Conservation (phyloP, 2,329 filamentous ascomycete species). For the Colletotrichum cereale region DNA sequence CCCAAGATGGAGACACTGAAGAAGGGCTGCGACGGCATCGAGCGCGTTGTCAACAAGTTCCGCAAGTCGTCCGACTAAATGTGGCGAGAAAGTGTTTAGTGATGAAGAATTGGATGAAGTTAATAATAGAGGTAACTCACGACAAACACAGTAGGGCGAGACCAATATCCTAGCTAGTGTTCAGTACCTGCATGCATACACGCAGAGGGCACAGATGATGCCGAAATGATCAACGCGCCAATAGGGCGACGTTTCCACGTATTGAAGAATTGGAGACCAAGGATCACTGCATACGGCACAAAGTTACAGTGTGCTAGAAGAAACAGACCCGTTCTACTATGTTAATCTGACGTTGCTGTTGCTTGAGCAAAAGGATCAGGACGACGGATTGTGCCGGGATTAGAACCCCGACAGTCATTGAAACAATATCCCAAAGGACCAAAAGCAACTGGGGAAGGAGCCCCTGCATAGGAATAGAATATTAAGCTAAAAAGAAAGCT, state of each 20-base stretch:
- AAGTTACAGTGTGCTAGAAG: not conserved
- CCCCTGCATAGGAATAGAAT: too few species aligned
- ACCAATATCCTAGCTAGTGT: not conserved
- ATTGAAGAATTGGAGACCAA: not conserved
- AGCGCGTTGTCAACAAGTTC: slow-evolving; percentile 81
- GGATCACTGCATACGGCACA: not conserved
- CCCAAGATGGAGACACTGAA: slow-evolving; percentile 83
- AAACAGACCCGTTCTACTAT: not conserved
- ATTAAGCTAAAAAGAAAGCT: not conserved
- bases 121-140: not conserved
- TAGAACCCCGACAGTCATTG: too few species aligned
- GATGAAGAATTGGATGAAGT: not conserved
- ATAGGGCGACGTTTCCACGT: not conserved
- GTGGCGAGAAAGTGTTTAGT: not conserved
- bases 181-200: slow-evolving; percentile 4
- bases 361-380: not conserved
- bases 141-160: not conserved
- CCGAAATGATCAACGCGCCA: not conserved
- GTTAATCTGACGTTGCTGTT: not conserved
- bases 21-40: slow-evolving; percentile 86
- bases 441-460: too few species aligned
- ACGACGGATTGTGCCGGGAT: not conserved
- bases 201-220: slow-evolving; percentile 1
- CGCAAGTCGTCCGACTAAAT: slow-evolving; percentile 47
- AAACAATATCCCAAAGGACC: not conserved